Base-by-base conservation (phyloP, 1,284 basidiomycete species). In the Trichosporon coremiiforme region DNA sequence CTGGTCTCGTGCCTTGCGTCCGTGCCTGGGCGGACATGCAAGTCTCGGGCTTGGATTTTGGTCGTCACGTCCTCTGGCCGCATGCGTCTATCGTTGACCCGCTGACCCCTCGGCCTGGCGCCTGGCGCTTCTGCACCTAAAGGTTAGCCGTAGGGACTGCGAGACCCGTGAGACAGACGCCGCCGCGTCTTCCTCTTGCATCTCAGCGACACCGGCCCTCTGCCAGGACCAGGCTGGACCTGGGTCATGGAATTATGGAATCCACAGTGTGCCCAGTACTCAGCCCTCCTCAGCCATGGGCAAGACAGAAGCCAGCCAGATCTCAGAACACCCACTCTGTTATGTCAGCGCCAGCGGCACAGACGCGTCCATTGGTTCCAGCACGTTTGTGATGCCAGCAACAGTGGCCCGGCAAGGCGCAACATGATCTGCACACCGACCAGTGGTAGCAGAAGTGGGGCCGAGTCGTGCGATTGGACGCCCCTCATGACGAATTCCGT, bases 1-100 rank as follows among this genome's bases (percentile, higher is more conserved):
- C 50, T 53, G 20, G 20, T 25, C 50, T 53, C 20, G 50, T 53
- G 50, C 50, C 50, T 53, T 53, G 25, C 20, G 9, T 12, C 50
- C 20, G 50, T 53, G 50, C 50, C 50, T 53, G 50, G 50, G 50
- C 50, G 50, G 50, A 53, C 20, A 20, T 53, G 50, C 50, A 17
- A 53, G 50, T 53, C 50, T 53, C 50, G 50, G 50, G 50, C 50
- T 53, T 53, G 50, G 50, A 20, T 53, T 22, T 22, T 53, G 50
- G 50, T 53, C 50, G 50, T 25, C n/a, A 53, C 50, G 50, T 22
- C 50, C 50, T 25, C 25, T 25, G 50, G 20, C 12, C 50, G 50
- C 22, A 53, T 53, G 50, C 50, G 50, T 53, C 50, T 6, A 10
- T 22, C 50, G 8, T 17, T 9, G 10, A 25, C 20, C 22, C 50